A percentile compares a stretch with the other conserved stretches of the same genome.
These are phyloP conservation scores for Hymenoscyphus scutula DNA, from an alignment of 2,329 filamentous ascomycete species.

Conservation along the genomic window DNA sequence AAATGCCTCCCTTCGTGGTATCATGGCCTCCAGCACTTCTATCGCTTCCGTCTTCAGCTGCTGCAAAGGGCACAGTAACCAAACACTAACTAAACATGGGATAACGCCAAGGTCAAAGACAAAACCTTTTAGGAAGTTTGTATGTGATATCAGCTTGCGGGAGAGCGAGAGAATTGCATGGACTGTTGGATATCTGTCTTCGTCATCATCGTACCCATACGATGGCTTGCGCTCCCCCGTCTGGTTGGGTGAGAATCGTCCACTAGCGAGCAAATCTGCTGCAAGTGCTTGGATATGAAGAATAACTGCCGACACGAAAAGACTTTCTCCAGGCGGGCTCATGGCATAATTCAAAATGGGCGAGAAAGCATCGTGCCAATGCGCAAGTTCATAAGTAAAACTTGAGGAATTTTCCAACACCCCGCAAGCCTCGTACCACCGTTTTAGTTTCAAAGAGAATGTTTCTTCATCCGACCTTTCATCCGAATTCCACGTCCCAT, in stretches of 20 bases:
- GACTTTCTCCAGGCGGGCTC: conserved; percentile 18
- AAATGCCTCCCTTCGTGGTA: conserved; percentile 25
- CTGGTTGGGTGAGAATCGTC: not conserved
- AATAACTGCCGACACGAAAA: conserved; percentile 23
- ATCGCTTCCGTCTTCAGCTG: conserved; percentile 22
- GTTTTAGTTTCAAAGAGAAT: conserved; percentile 11
- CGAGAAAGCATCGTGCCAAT: conserved; percentile 29
- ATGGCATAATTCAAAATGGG: conserved; percentile 23
- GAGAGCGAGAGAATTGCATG: conserved; percentile 13
- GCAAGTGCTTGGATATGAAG: conserved; percentile 25
- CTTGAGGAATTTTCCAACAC: conserved; percentile 11
- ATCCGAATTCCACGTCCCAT: not conserved
- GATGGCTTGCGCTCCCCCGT: not conserved
- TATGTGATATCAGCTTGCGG: conserved; percentile 11
- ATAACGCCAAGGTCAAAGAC: conserved; percentile 30
- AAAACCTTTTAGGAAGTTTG: conserved; percentile 16
- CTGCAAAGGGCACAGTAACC: conserved; percentile 22
- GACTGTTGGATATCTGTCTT: conserved; percentile 9
- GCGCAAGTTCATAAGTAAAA: conserved; percentile 18
- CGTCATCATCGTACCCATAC: not conserved
- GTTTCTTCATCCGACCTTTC: not conserved
- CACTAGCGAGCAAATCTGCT: conserved; percentile 9
- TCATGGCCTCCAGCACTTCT: conserved; percentile 22
- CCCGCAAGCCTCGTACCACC: conserved; percentile 16
- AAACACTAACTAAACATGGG: conserved; percentile 18